Conservation (phyloP, 2,329 filamentous ascomycete species). For the Cryoendolithus antarcticus region DNA sequence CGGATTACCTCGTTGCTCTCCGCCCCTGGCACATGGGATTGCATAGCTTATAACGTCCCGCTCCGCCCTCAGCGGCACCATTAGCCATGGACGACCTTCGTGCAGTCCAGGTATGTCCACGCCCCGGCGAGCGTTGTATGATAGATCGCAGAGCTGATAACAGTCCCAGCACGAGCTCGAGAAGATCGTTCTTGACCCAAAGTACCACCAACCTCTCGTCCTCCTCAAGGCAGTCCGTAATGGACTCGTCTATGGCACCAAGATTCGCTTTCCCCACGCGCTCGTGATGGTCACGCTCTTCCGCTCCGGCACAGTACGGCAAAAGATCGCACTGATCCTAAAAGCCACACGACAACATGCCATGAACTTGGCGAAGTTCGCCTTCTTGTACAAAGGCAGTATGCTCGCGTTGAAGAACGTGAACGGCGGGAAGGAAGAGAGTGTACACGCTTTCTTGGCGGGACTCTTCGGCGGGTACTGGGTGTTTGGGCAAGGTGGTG, state of each 20-base stretch:
- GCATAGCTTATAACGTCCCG: background rate
- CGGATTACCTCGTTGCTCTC: too few relatives aligned
- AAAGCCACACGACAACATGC: conserved; percentile 85
- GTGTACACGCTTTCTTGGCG: conserved; percentile 73
- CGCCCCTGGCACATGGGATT: too few relatives aligned
- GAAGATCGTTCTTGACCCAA: conserved; percentile 65
- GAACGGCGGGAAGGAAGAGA: conserved; percentile 47
- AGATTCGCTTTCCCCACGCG: conserved; percentile 96
- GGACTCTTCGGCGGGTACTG: conserved; percentile 83
- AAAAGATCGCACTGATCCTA: conserved; percentile 67
- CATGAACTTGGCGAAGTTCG: conserved; percentile 81
- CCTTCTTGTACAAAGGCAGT: conserved; percentile 73
- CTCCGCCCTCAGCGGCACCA: background rate
- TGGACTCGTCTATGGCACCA: conserved; percentile 90
- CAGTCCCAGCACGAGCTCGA: conserved; percentile 38
- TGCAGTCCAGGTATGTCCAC: background rate
- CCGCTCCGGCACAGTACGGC: conserved; percentile 66
- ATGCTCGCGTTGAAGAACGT: conserved; percentile 58
- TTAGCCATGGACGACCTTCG: background rate
- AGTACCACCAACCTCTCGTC: conserved; percentile 72
- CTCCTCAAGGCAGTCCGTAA: conserved; percentile 90
- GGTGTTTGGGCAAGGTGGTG: conserved; percentile 72
- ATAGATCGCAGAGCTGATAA: too few relatives aligned
- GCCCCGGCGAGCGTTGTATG: background rate
- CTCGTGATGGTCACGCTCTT: conserved; percentile 98